Conservation (phyloP, 768 basidiomycete species). For the Lentinula edodes region DNA sequence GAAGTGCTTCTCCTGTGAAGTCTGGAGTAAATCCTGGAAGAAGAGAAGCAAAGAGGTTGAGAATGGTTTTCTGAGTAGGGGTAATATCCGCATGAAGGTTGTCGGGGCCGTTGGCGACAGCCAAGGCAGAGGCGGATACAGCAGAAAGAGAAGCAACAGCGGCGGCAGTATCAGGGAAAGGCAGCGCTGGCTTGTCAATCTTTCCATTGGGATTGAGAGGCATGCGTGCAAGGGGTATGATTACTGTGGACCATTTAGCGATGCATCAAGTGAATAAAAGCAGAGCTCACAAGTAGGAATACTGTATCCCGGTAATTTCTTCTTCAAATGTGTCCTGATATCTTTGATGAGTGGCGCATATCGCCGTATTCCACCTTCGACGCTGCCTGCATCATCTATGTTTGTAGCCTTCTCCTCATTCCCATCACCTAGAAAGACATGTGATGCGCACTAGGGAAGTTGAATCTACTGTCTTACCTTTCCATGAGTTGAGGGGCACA, state of each 20-base stretch:
- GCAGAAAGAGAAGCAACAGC: slow-evolving; percentile 29
- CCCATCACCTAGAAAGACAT: slow-evolving; percentile 58
- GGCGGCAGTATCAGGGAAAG: slow-evolving; percentile 95
- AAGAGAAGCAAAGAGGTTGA: slow-evolving; percentile 78
- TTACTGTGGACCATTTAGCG: slow-evolving; percentile 45
- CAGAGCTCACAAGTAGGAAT: slow-evolving; percentile 74
- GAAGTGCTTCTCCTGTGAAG: slow-evolving; percentile 40
- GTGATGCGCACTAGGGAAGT: slow-evolving; percentile 30
- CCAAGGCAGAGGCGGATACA: slow-evolving; percentile 26
- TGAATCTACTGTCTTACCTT: not conserved
- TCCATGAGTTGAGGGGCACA: slow-evolving; percentile 48
- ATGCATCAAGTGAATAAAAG: not conserved
- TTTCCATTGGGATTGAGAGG: slow-evolving; percentile 99
- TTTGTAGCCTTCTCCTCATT: slow-evolving; percentile 56
- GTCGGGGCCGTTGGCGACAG: not conserved
- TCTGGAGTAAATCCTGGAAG: slow-evolving; percentile 39
- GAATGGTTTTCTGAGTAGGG: slow-evolving; percentile 48
- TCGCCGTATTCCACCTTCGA: slow-evolving; percentile 73
- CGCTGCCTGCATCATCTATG: slow-evolving; percentile 35
- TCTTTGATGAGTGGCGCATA: slow-evolving; percentile 89
- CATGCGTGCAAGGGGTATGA: slow-evolving; percentile 92
- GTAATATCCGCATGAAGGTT: slow-evolving; percentile 8
- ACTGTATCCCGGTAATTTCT: slow-evolving; percentile 92
- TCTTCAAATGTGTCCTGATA: slow-evolving; percentile 92
- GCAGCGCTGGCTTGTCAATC: slow-evolving; percentile 96